A percentile compares a stretch with the other conserved stretches of the same genome.
These are phyloP conservation scores for Termitomyces sp. DNA, from an alignment of 768 basidiomycete genomes.

Conservation along the genomic window DNA sequence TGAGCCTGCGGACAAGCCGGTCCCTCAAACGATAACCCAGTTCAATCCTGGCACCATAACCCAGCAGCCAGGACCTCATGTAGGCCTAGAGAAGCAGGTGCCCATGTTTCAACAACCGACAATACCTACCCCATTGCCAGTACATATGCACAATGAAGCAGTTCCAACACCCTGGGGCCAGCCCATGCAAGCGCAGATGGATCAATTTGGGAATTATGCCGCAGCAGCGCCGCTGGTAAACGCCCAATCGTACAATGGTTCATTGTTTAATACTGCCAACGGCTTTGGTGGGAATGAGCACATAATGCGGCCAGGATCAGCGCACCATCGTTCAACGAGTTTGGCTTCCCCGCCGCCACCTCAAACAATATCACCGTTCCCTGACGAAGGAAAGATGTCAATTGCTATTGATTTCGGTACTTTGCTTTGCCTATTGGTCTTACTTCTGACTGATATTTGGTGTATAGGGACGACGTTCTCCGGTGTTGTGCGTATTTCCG, in stretches of 20 bases:
- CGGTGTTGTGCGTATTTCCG: constrained; percentile 63
- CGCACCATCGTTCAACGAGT: constrained; percentile 22
- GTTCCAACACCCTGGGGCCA: constrained; percentile 29
- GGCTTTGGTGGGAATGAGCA: constrained; percentile 25
- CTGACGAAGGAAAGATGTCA: constrained; percentile 77
- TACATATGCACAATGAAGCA: constrained; percentile 19
- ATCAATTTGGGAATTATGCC: constrained; percentile 29
- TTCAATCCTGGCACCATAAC: constrained; percentile 35
- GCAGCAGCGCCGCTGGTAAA: constrained; percentile 15
- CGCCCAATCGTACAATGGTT: constrained; percentile 21
- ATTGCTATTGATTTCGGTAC: constrained; percentile 82
- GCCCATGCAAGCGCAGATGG: constrained; percentile 37
- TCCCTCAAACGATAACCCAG: constrained; percentile 29
- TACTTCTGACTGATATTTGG: constrained; percentile 1
- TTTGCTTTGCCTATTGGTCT: constrained; percentile 19
- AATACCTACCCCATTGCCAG: constrained; percentile 34
- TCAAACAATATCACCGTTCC: constrained; percentile 21
- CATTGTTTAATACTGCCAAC: constrained; percentile 24
- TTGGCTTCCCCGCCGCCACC: constrained; percentile 24
- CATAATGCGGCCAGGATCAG: constrained; percentile 31
- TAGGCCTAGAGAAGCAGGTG: constrained; percentile 42
- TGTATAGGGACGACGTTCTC: constrained; percentile 80
- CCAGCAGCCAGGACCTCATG: constrained; percentile 51
- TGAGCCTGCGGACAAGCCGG: constrained; percentile 32
- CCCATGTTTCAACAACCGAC: constrained; percentile 39